Evolutionary conservation across 2,329 filamentous ascomycete genomes (phyloP).

Genomic region (Aspergillus viridinutans): DNA sequence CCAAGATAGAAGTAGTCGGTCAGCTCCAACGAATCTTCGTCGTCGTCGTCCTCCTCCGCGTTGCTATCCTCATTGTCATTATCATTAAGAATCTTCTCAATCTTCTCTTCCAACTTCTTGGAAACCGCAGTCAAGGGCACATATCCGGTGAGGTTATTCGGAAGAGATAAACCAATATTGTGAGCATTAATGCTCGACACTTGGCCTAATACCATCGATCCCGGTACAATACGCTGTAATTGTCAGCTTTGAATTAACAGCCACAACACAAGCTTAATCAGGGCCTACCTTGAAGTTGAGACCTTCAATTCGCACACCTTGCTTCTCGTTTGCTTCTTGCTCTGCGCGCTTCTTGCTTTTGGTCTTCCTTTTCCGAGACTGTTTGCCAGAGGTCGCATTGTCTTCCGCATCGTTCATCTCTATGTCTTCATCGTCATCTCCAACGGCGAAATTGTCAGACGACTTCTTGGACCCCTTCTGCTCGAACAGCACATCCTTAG

Average conservation of each 20-base stretch:
- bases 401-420: conserved; percentile 48
- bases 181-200: conserved; percentile 74
- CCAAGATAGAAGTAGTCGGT: conserved; percentile 72
- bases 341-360: conserved; percentile 50
- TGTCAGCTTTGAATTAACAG: conserved; percentile 27
- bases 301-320: conserved; percentile 70
- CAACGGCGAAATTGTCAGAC: conserved; percentile 50
- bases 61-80: conserved; percentile 55
- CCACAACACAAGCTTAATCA: not conserved
- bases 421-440: conserved; percentile 51
- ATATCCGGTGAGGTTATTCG: conserved; percentile 89
- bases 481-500: conserved; percentile 86
- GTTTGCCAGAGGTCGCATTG: conserved; percentile 33
- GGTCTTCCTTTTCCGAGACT: conserved; percentile 35
- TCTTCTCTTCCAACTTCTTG: conserved; percentile 66
- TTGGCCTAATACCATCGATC: conserved; percentile 83
- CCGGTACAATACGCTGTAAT: conserved; percentile 70
- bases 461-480: conserved; percentile 58
- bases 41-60: conserved; percentile 51
- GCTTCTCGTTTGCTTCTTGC: conserved; percentile 46
- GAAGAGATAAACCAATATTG: conserved; percentile 75
- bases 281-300: conserved; percentile 76
- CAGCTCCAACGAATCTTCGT: conserved; percentile 63
- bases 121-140: conserved; percentile 92
- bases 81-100: conserved; percentile 64